These are phyloP conservation scores for Chaetothyriales sp. DNA, from an alignment of 2,329 filamentous ascomycete genomes.

Conservation along the genomic window DNA sequence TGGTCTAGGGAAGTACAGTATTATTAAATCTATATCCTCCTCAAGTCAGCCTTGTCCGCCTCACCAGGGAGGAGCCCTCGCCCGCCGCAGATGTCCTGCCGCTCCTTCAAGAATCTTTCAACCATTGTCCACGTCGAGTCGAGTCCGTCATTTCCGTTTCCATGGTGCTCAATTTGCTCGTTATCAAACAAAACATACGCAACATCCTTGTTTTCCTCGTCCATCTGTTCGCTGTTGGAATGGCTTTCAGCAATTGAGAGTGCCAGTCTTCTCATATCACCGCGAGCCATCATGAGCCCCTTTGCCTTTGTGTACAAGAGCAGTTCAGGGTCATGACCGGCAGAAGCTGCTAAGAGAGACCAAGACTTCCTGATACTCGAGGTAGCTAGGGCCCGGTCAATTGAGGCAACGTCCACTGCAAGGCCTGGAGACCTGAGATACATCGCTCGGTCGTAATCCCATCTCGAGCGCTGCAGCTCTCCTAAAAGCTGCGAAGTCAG, in stretches of 20 bases:
- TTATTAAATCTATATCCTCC: too few species aligned
- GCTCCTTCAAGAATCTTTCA: background rate
- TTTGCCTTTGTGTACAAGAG: slow-evolving; percentile 8
- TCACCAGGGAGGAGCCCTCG: background rate
- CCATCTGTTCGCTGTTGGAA: slow-evolving; percentile 1
- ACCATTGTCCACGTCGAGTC: background rate
- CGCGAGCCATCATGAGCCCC: slow-evolving; percentile 11
- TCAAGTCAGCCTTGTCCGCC: background rate
- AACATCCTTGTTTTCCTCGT: slow-evolving; percentile 1
- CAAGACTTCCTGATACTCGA: slow-evolving; percentile 6
- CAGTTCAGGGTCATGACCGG: slow-evolving; percentile 12
- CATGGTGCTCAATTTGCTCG: slow-evolving; percentile 1
- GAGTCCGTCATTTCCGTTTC: background rate
- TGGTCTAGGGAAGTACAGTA: too few species aligned
- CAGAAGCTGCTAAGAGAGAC: slow-evolving; percentile 10
- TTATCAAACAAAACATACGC: slow-evolving; percentile 15
- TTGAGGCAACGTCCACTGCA: slow-evolving; percentile 24
- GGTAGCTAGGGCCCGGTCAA: slow-evolving; percentile 26
- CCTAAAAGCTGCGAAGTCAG: slow-evolving; percentile 13
- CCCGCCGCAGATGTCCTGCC: background rate
- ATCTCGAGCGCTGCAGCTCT: slow-evolving; percentile 12
- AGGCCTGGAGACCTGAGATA: slow-evolving; percentile 31
- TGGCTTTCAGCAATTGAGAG: background rate
- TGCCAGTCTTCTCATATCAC: slow-evolving; percentile 9
- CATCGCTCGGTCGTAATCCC: slow-evolving; percentile 29